Base-by-base conservation (phyloP, 176 grass and related monocot genomes). In the bread wheat (Triticum aestivum) region DNA sequence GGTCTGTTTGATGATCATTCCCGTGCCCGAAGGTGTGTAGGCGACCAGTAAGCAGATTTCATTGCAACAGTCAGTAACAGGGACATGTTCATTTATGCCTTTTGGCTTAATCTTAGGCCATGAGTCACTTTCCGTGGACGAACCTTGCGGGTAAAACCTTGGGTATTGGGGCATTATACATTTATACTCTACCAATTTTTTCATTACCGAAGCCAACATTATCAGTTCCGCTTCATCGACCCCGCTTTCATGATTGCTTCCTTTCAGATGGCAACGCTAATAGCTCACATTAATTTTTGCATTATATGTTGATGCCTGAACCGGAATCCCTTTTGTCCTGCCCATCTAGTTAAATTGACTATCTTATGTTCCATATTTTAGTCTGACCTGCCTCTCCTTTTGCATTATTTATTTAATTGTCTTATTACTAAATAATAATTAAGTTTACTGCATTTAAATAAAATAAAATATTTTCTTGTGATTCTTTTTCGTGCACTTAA, bases 401-500 rank as follows among this genome's bases (percentile, higher is more conserved):
- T 62, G 15, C 51, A 76, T 39, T 32, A 49, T 49, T 39, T 32
- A 62, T 49, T 62, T 34, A 84, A 64, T 64, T 79, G 17, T 37
- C 9, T 52, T 14, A 30, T 77, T 24, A 37, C n/a, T 67, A 58
- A 20, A 49, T 65, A 49, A 21, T 68, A 58, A 14, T 62, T 65
- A 49, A 15, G 4, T 44, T 69, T 37, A 58, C 11, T 85, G 27
- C 6, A 76, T 82, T 79, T 41, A 38, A 58, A 49, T 72, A 45
- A 44, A 70, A 78, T 37, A 66, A 37, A 27, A 61, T 49, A 65
- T 58, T 9, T 83, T 79, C 61, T 64, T 71, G 26, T 79, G 35
- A 64, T 71, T 69, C 58, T 34, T 87, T 69, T 62, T 75, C 11
- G 12, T 79, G 42, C 34, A 24, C 74, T 87, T 79, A 83, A 75